These are phyloP conservation scores for Diplodia mutila DNA, from an alignment of 2,329 filamentous ascomycete species.

Conservation along the genomic window DNA sequence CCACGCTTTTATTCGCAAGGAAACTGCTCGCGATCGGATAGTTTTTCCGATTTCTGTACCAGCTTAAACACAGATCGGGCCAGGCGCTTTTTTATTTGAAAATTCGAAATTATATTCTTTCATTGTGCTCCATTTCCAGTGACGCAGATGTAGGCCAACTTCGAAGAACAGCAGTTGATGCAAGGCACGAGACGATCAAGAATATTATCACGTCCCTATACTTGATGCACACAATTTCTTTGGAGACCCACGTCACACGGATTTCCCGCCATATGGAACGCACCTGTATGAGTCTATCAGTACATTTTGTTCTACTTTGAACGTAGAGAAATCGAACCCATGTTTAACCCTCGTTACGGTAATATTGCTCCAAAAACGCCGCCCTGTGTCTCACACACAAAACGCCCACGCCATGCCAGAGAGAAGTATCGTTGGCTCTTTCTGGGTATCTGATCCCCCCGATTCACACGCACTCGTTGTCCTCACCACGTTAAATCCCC, in stretches of 20 bases:
- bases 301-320: slow-evolving; percentile 5
- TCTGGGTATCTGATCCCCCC: background rate
- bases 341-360: background rate
- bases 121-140: too few relatives aligned
- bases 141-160: too few relatives aligned
- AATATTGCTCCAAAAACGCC: slow-evolving; percentile 17
- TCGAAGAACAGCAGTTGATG: too few relatives aligned
- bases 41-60: too few relatives aligned
- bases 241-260: background rate
- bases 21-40: too few relatives aligned
- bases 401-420: slow-evolving; percentile 21
- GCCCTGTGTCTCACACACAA: slow-evolving; percentile 5
- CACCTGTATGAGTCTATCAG: background rate
- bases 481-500: background rate
- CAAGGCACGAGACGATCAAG: too few relatives aligned
- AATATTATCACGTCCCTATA: too few relatives aligned
- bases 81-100: too few relatives aligned
- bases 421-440: slow-evolving; percentile 1
- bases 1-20: too few relatives aligned
- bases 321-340: background rate
- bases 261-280: background rate
- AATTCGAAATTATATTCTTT: too few relatives aligned
- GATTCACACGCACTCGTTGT: too few relatives aligned
- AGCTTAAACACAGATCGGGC: too few relatives aligned
- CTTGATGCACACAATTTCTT: background rate